Evolutionary conservation across 305 asterid genomes (phyloP).

Genomic region (Fraxinus velutina): DNA sequence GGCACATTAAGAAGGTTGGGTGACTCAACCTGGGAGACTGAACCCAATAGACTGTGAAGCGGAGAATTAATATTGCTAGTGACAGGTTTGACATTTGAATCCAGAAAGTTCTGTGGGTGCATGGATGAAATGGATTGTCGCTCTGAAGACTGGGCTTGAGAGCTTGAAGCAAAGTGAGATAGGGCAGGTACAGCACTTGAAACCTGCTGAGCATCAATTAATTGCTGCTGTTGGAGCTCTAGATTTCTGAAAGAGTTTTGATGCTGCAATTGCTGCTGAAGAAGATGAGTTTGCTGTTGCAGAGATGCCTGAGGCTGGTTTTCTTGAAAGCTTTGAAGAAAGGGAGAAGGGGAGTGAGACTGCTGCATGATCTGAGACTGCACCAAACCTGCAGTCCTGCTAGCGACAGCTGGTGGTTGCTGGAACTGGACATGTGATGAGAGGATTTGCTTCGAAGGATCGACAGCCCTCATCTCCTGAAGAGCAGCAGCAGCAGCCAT

Average conservation of each 20-base stretch:
- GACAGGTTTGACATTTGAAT: constrained; percentile 35
- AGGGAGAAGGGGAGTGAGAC: constrained; percentile 37
- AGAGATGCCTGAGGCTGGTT: constrained; percentile 31
- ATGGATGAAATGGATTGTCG: constrained; percentile 35
- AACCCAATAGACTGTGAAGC: constrained; percentile 44
- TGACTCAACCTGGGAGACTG: constrained; percentile 45
- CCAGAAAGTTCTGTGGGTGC: constrained; percentile 41
- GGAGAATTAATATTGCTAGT: constrained; percentile 40
- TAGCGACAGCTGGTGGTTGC: constrained; percentile 35
- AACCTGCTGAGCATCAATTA: constrained; percentile 42
- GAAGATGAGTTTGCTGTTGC: constrained; percentile 36
- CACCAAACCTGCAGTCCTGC: constrained; percentile 26
- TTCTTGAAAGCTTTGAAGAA: constrained; percentile 36
- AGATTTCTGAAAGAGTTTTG: constrained; percentile 48
- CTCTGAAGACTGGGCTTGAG: constrained; percentile 39
- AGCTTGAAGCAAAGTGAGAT: constrained; percentile 40
- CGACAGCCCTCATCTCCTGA: constrained; percentile 50
- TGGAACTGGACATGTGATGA: constrained; percentile 53
- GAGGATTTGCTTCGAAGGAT: constrained; percentile 53
- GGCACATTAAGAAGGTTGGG: constrained; percentile 39
- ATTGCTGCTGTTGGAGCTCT: constrained; percentile 43
- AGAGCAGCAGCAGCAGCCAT: constrained; percentile 58
- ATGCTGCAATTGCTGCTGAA: constrained; percentile 50
- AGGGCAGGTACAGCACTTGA: constrained; percentile 23
- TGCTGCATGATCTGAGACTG: constrained; percentile 45